phyloP scores from a whole-genome alignment of 352 stramenopile species.

The Poterioochromonas sp. region DNA sequence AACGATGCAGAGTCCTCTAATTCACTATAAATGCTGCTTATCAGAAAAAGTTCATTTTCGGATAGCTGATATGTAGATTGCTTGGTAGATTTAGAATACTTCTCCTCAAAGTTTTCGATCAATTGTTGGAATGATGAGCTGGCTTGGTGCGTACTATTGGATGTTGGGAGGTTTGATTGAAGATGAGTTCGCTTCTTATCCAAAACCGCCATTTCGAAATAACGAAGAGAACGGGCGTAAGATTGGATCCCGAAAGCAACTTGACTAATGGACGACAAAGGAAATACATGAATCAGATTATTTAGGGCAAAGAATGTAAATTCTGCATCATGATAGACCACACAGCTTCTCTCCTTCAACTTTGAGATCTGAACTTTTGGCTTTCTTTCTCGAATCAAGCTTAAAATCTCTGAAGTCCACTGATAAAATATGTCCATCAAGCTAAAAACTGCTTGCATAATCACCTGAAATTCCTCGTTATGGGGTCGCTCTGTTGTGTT shows the following conservation, averaged over 20 bases:
- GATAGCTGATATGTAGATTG: neutral
- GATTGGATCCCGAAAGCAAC: conserved; percentile 39
- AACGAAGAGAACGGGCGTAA: conserved; percentile 44
- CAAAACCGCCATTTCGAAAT: conserved; percentile 42
- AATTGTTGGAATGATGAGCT: neutral
- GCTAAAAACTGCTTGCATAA: conserved; percentile 32
- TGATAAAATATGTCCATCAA: conserved; percentile 29
- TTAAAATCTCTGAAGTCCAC: neutral
- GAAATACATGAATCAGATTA: neutral
- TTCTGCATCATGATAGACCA: neutral
- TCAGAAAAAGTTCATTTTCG: neutral
- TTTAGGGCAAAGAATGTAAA: neutral
- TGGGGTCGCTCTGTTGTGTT: neutral
- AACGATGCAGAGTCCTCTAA: neutral
- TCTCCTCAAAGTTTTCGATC: neutral
- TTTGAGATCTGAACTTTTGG: neutral
- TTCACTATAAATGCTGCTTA: neutral
- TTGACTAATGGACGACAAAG: conserved; percentile 35
- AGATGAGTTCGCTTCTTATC: neutral
- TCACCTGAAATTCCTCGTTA: neutral
- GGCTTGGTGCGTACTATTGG: neutral
- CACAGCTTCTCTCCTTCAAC: neutral
- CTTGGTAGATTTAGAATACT: neutral
- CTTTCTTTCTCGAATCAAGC: neutral
- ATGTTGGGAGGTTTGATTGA: neutral